Percentiles rank a stretch among this genome's conserved stretches.
These are phyloP conservation scores for Plasmodium gonderi DNA, from an alignment of 169 alveolate genomes.

Conservation along the genomic window DNA sequence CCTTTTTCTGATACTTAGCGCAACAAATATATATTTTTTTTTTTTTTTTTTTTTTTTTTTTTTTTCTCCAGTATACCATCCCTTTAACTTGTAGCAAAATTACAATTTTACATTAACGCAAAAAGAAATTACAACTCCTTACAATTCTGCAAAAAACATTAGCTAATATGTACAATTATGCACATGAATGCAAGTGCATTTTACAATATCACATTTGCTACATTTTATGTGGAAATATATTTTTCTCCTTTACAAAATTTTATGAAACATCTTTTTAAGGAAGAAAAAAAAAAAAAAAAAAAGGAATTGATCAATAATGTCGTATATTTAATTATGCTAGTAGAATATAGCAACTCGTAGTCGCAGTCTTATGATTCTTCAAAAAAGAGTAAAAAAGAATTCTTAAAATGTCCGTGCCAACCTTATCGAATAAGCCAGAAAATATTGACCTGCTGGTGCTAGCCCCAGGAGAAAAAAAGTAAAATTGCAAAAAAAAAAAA, in stretches of 20 bases:
- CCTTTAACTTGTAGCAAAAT: neutral
- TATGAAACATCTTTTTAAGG: neutral
- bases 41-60: neutral
- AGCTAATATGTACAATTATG: neutral
- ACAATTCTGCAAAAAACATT: neutral
- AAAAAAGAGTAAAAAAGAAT: neutral
- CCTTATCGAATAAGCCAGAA: slow-evolving; percentile 72
- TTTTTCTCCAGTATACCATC: neutral
- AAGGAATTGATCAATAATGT: neutral
- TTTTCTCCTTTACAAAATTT: neutral
- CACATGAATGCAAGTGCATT: neutral
- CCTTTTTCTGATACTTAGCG: neutral
- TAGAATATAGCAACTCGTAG: neutral
- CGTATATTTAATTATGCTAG: neutral
- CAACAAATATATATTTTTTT: neutral
- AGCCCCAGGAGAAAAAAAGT: slow-evolving; percentile 73
- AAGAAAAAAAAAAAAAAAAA: neutral
- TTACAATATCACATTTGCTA: neutral
- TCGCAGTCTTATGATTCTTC: neutral
- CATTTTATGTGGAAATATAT: neutral
- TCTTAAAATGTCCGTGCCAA: slow-evolving; percentile 69
- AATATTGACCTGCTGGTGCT: slow-evolving; percentile 49
- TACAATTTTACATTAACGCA: neutral
- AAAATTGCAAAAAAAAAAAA: neutral
- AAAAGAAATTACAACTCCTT: neutral